phyloP scores from a whole-genome alignment of 75 land plant species.

The Sequoia sempervirens region DNA sequence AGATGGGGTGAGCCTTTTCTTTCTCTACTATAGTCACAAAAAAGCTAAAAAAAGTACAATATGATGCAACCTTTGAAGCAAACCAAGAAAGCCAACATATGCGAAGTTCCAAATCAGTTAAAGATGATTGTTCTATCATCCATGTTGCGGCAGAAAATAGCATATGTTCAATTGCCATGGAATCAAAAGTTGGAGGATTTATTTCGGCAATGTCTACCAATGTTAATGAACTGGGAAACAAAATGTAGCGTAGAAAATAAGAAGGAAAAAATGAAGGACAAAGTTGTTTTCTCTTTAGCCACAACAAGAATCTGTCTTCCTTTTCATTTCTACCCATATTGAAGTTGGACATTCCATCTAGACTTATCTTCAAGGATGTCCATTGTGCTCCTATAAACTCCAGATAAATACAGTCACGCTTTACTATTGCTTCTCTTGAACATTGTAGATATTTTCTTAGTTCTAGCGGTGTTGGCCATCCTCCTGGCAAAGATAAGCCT shows the following conservation, averaged over 20 bases:
- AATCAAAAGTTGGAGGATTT: slow-evolving; percentile 14
- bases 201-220: neutral
- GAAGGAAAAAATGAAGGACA: slow-evolving; percentile 25
- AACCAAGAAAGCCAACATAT: slow-evolving; percentile 56
- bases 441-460: slow-evolving; percentile 34
- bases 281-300: slow-evolving; percentile 4
- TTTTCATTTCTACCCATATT: neutral
- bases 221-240: slow-evolving; percentile 36
- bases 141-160: slow-evolving; percentile 71
- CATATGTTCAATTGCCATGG: slow-evolving; percentile 27
- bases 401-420: slow-evolving; percentile 65
- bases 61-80: slow-evolving; percentile 28
- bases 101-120: slow-evolving; percentile 46
- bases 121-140: slow-evolving; percentile 75
- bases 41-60: slow-evolving; percentile 29
- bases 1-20: slow-evolving; percentile 50
- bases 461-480: slow-evolving; percentile 79
- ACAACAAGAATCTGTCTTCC: slow-evolving; percentile 7
- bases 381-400: slow-evolving; percentile 51
- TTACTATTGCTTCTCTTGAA: slow-evolving; percentile 61
- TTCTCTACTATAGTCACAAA: slow-evolving; percentile 28
- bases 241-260: slow-evolving; percentile 15
- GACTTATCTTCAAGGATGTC: slow-evolving; percentile 30
- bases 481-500: slow-evolving; percentile 68
- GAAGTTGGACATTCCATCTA: neutral